Evolutionary conservation across 306 rosid species (phyloP).

Genomic region (Begonia masoniana): DNA sequence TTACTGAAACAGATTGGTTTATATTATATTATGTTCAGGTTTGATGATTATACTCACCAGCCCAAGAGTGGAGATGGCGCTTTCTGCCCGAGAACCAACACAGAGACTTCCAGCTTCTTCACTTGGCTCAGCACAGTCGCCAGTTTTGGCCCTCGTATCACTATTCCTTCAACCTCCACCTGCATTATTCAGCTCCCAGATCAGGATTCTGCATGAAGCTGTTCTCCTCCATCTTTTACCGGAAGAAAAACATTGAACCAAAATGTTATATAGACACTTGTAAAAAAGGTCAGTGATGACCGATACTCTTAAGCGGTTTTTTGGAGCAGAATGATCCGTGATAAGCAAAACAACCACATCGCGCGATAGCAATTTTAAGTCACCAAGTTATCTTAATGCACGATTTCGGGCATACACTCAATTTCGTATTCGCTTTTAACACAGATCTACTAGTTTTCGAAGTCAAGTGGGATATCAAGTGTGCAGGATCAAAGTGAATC

Average conservation of each 20-base stretch:
- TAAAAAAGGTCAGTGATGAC: too few species aligned
- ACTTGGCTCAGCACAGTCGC: slow-evolving; percentile 76
- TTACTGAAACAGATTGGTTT: neutral
- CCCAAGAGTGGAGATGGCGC: slow-evolving; percentile 45
- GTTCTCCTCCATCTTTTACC: neutral
- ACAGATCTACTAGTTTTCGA: too few species aligned
- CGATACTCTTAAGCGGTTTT: too few species aligned
- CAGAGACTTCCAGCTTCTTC: slow-evolving; percentile 84
- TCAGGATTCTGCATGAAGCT: neutral
- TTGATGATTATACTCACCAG: slow-evolving; percentile 47
- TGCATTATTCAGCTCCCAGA: slow-evolving; percentile 5
- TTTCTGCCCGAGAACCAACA: slow-evolving; percentile 86
- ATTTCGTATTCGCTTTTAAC: too few species aligned
- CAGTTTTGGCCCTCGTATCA: slow-evolving; percentile 76
- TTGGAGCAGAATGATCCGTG: too few species aligned
- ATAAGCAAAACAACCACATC: too few species aligned
- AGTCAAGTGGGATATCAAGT: too few species aligned
- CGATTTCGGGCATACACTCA: too few species aligned
- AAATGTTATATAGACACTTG: too few species aligned
- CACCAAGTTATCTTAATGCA: too few species aligned
- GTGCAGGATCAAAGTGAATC: too few species aligned
- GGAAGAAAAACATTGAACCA: neutral
- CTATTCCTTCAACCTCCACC: slow-evolving; percentile 89
- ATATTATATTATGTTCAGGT: slow-evolving; percentile 1
- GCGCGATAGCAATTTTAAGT: too few species aligned